Evolutionary conservation across 148 eudicot genomes (phyloP).

Genomic region (Selenicereus undatus): DNA sequence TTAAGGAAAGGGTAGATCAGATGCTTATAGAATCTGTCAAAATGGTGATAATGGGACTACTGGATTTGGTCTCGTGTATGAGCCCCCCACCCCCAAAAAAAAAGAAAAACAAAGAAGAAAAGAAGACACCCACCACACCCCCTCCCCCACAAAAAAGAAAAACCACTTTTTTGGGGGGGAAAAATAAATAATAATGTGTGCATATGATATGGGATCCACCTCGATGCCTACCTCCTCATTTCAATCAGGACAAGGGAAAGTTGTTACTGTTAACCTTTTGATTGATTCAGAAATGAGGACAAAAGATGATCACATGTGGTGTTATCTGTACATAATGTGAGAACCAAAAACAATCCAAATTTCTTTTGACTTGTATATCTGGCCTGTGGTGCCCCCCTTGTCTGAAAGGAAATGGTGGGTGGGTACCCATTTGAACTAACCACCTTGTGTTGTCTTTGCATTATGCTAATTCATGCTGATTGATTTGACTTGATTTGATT

Average conservation of each 20-base stretch:
- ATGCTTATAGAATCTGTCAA: conserved; percentile 20
- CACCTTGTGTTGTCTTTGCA: conserved; percentile 20
- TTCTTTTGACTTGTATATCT: conserved; percentile 25
- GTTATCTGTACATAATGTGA: conserved; percentile 14
- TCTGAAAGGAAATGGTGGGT: conserved; percentile 25
- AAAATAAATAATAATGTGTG: background rate
- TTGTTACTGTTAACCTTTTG: conserved; percentile 26
- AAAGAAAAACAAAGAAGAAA: too few species aligned
- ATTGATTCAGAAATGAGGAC: conserved; percentile 35
- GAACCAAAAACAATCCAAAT: conserved; percentile 30
- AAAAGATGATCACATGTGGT: conserved; percentile 43
- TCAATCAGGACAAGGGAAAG: conserved; percentile 31
- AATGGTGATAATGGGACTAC: background rate
- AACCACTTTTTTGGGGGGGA: background rate
- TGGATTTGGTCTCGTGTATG: conserved; percentile 5
- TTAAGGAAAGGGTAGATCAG: conserved; percentile 7
- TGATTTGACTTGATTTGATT: conserved; percentile 2
- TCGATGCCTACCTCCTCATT: background rate
- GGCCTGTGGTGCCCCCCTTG: conserved; percentile 20
- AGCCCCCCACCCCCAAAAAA: background rate
- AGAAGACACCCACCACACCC: background rate
- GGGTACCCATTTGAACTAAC: conserved; percentile 19
- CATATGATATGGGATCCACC: conserved; percentile 11
- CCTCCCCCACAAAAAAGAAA: background rate
- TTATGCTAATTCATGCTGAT: conserved; percentile 2